Evolutionary conservation across 441 rosid species (phyloP), one percentile per base, ranked within the genome.

Genomic region (Corymbia citriodora): DNA sequence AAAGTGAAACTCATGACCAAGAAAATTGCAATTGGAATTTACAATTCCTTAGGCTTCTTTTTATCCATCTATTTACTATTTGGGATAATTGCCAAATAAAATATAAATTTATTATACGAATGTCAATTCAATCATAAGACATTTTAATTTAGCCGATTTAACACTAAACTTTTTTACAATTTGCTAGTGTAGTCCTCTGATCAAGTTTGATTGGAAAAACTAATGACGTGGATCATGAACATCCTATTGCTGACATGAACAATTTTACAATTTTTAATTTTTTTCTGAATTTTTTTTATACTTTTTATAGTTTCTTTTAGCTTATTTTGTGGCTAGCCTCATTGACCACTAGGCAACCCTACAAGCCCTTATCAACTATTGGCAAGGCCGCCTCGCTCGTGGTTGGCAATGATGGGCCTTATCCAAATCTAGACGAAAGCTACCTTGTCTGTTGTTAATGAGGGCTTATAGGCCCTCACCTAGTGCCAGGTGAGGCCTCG

Each of bases 281-380:
- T 3, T 8, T n/a, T n/a, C 54, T 52, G 54, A 52, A 52, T 8
- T 19, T 27, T 29, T 29, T 63, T n/a, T n/a, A 13, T 63, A 1
- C 13, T 63, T 63, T 29, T 1, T 40, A 40, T 40, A 40, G 4
- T 63, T 29, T 29, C 0, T 2, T 63, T 13, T 61, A 40, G 5
- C 13, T 63, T 63, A 0, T 1, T 0, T 13, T 29, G 0, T 0
- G 4, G 33, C 4, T 0, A 17, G 31, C 33, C 17, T 63, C 0
- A 2, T 2, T 1, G 0, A 63, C 9, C 18, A 63, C 1, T 63
- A 9, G 17, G 5, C 31, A 63, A 63, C 9, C 70, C 14, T 63
- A 4, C 0, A 63, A 63, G 14, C 9, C 33, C 18, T 63, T 9
- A 6, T 3, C 1, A 16, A 14, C n/a, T 13, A 25, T 57, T 59